Evolutionary conservation across 2,329 filamentous ascomycete species (phyloP).

Genomic region (Plectosphaerella cucumerina): DNA sequence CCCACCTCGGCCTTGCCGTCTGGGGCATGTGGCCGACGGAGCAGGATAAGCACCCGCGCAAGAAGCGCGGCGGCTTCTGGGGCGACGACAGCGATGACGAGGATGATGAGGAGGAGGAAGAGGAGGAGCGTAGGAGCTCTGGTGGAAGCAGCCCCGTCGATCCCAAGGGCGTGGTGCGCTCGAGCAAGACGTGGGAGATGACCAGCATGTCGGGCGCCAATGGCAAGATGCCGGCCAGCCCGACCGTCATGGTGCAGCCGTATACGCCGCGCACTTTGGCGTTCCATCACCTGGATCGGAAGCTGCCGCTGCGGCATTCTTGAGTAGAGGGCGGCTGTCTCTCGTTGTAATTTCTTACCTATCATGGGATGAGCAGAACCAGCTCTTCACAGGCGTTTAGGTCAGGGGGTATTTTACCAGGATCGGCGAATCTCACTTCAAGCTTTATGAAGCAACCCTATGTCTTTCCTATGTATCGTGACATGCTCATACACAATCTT

Average conservation of each 20-base stretch:
- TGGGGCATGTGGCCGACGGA: slow-evolving; percentile 56
- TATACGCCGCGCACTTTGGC: slow-evolving; percentile 65
- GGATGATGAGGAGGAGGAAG: slow-evolving; percentile 26
- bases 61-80: background rate
- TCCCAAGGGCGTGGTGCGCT: slow-evolving; percentile 31
- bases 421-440: background rate
- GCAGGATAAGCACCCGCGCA: slow-evolving; percentile 33
- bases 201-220: slow-evolving; percentile 34
- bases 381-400: background rate
- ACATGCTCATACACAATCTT: background rate
- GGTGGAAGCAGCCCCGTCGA: slow-evolving; percentile 24
- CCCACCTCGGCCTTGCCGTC: slow-evolving; percentile 54
- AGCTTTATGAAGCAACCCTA: background rate
- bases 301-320: slow-evolving; percentile 43
- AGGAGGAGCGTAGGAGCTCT: slow-evolving; percentile 21
- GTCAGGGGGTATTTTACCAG: background rate
- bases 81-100: slow-evolving; percentile 30
- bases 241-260: slow-evolving; percentile 31
- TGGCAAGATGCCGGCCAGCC: slow-evolving; percentile 23
- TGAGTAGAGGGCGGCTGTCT: slow-evolving; percentile 9
- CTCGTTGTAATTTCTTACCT: background rate
- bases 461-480: background rate
- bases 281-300: slow-evolving; percentile 59
- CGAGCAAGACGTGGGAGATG: slow-evolving; percentile 52
- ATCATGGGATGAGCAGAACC: background rate